Percentiles rank a stretch among this genome's conserved stretches.
Evolutionary conservation across 1,139 yeast genomes (phyloP).

Genomic region (Kodamaea suecica): DNA sequence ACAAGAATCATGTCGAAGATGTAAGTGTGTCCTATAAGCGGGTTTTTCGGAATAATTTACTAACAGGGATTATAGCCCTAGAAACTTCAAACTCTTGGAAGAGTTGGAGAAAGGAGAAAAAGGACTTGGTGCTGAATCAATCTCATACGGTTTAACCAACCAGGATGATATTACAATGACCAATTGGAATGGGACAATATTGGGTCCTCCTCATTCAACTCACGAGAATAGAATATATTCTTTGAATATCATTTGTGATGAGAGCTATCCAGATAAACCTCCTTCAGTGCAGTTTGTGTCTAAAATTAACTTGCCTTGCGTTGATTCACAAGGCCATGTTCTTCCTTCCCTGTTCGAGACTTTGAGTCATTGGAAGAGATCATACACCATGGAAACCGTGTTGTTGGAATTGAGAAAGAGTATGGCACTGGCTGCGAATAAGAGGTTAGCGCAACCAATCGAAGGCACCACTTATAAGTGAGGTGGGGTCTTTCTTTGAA

Average conservation of each 20-base stretch:
- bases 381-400: conserved; percentile 87
- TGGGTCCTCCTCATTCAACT: conserved; percentile 94
- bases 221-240: conserved; percentile 95
- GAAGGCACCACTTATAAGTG: conserved; percentile 61
- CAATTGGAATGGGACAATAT: conserved; percentile 91
- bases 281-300: conserved; percentile 79
- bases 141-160: conserved; percentile 87
- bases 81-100: conserved; percentile 89
- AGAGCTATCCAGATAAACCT: conserved; percentile 82
- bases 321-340: conserved; percentile 68
- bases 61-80: conserved; percentile 57
- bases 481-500: no score
- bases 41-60: conserved; percentile 2
- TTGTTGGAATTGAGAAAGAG: conserved; percentile 77
- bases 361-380: conserved; percentile 80
- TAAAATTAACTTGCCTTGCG: conserved; percentile 88
- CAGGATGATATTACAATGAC: conserved; percentile 91
- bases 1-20: conserved; percentile 35
- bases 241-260: conserved; percentile 77
- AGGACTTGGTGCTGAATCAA: conserved; percentile 94
- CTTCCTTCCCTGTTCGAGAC: conserved; percentile 60
- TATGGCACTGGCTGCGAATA: conserved; percentile 82
- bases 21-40: conserved; percentile 24
- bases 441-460: conserved; percentile 84
- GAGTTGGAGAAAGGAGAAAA: conserved; percentile 98